Conservation (phyloP, 306 rosid genomes). For the Lotus japonicus region DNA sequence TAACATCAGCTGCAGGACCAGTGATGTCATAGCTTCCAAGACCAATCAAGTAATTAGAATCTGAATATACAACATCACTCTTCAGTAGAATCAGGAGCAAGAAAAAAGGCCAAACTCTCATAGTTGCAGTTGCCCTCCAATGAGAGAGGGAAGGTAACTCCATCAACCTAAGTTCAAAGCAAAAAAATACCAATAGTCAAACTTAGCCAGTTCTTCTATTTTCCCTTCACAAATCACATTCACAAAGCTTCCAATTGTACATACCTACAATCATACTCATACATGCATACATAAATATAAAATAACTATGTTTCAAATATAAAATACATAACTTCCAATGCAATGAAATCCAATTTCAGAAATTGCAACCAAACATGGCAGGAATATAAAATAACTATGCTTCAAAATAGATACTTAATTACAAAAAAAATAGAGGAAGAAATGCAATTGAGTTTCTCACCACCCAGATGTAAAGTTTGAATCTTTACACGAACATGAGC, state of each 20-base stretch:
- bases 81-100: constrained; percentile 13
- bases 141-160: constrained; percentile 6
- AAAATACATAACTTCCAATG: not conserved
- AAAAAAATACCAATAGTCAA: not conserved
- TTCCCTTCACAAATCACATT: constrained; percentile 25
- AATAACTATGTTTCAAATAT: not conserved
- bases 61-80: constrained; percentile 28
- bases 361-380: not conserved
- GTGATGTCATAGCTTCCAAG: constrained; percentile 93
- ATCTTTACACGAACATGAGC: constrained; percentile 10
- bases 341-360: not conserved
- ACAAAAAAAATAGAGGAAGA: not conserved
- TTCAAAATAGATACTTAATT: not conserved
- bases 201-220: constrained; percentile 15
- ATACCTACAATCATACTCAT: too few relatives aligned
- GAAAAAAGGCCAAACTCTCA: constrained; percentile 18
- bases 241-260: not conserved
- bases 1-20: constrained; percentile 97
- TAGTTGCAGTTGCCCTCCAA: constrained; percentile 15
- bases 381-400: not conserved
- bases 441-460: constrained; percentile 14
- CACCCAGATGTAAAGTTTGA: constrained; percentile 11
- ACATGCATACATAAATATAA: too few relatives aligned
- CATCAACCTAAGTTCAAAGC: constrained; percentile 10
- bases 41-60: constrained; percentile 64